Evolutionary conservation across 2,329 filamentous ascomycete species (phyloP).

Genomic region (Fusarium sp.): DNA sequence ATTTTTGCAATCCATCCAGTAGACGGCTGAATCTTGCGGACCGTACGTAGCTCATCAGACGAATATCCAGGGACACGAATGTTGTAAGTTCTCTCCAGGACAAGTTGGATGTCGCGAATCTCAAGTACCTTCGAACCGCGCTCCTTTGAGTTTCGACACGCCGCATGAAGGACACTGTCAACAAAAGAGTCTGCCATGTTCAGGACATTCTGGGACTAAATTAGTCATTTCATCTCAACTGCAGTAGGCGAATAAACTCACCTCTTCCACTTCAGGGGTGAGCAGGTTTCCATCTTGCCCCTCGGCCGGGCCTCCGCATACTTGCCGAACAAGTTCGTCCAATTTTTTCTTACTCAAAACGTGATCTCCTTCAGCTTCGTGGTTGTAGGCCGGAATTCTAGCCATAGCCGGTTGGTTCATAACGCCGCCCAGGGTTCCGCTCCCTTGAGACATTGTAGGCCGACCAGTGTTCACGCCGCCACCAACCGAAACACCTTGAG

Average conservation of each 20-base stretch:
- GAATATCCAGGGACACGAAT: slow-evolving; percentile 95
- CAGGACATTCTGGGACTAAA: slow-evolving; percentile 76
- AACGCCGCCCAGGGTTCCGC: slow-evolving; percentile 80
- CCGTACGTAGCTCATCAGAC: slow-evolving; percentile 92
- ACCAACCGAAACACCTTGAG: slow-evolving; percentile 77
- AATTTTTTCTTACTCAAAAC: slow-evolving; percentile 98
- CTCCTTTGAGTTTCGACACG: slow-evolving; percentile 92
- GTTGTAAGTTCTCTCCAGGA: slow-evolving; percentile 87
- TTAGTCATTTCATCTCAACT: slow-evolving; percentile 30
- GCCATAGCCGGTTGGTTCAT: slow-evolving; percentile 88
- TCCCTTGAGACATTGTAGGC: slow-evolving; percentile 86
- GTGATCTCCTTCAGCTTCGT: slow-evolving; percentile 91
- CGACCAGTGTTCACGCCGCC: slow-evolving; percentile 73
- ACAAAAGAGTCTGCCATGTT: slow-evolving; percentile 94
- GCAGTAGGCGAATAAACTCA: slow-evolving; percentile 54
- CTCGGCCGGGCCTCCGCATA: slow-evolving; percentile 83
- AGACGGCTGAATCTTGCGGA: slow-evolving; percentile 91
- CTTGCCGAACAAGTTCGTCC: slow-evolving; percentile 93
- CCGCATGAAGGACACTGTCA: slow-evolving; percentile 86
- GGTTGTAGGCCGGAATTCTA: slow-evolving; percentile 83
- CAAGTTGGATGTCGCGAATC: slow-evolving; percentile 85
- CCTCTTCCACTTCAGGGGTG: slow-evolving; percentile 95
- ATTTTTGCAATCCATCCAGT: slow-evolving; percentile 95
- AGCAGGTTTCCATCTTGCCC: slow-evolving; percentile 80
- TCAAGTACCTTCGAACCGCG: slow-evolving; percentile 91